These are phyloP conservation scores for Moringa oleifera DNA, from an alignment of 345 rosid genomes.

Conservation along the genomic window DNA sequence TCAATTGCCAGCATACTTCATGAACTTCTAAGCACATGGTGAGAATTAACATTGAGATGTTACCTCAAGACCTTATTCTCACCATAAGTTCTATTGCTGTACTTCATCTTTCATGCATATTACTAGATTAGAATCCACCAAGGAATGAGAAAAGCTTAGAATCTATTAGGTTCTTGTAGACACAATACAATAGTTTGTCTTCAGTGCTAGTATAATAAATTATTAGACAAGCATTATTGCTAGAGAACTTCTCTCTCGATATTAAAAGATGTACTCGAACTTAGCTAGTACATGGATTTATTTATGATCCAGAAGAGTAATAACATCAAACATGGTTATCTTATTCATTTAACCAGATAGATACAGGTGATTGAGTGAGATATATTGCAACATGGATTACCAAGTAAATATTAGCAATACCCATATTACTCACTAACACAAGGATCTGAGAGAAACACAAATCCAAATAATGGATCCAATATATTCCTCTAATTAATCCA, in stretches of 20 bases:
- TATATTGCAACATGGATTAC: too few relatives aligned
- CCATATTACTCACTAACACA: too few relatives aligned
- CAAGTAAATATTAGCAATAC: too few relatives aligned
- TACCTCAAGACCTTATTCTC: conserved; percentile 25
- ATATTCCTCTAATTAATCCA: too few relatives aligned
- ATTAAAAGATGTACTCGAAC: conserved; percentile 17
- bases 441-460: too few relatives aligned
- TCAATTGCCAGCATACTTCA: conserved; percentile 22
- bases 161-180: conserved; percentile 53
- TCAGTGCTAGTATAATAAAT: conserved; percentile 45
- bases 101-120: conserved; percentile 34
- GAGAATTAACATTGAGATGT: conserved; percentile 24
- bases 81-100: conserved; percentile 30
- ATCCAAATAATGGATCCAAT: too few relatives aligned
- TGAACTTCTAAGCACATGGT: conserved; percentile 21
- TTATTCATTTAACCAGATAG: too few relatives aligned
- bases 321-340: background rate
- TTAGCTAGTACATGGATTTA: conserved; percentile 17
- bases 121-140: conserved; percentile 33
- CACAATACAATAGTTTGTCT: conserved; percentile 33
- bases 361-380: too few relatives aligned
- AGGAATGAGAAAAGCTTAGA: conserved; percentile 37
- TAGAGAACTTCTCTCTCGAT: conserved; percentile 19
- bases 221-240: conserved; percentile 24
- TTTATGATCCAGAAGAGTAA: background rate